Conservation (phyloP, 2,329 filamentous ascomycete genomes). For the Microcyclospora tardicrescens region DNA sequence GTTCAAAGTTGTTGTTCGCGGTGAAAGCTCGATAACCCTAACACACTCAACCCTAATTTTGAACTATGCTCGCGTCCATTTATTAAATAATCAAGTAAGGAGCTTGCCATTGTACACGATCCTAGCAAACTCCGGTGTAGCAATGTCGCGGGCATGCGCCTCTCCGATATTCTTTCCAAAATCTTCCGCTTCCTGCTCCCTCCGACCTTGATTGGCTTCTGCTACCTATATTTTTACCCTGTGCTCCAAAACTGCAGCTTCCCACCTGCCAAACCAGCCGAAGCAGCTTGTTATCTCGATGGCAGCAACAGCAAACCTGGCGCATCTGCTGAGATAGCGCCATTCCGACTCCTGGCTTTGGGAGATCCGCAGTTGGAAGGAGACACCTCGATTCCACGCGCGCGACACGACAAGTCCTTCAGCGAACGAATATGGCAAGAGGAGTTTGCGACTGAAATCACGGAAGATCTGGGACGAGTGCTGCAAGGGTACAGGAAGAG, state of each 20-base stretch:
- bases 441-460: conserved; percentile 9
- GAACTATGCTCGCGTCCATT: conserved; percentile 8
- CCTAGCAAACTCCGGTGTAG: too few species aligned
- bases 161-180: conserved; percentile 34
- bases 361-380: conserved; percentile 92
- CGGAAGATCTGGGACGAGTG: conserved; percentile 53
- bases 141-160: conserved; percentile 29
- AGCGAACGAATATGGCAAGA: conserved; percentile 2
- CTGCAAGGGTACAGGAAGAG: conserved; percentile 60
- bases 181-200: conserved; percentile 44
- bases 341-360: conserved; percentile 76
- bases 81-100: background rate
- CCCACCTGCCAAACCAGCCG: conserved; percentile 32
- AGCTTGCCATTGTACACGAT: too few species aligned
- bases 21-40: too few species aligned
- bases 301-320: conserved; percentile 6
- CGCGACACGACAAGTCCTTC: conserved; percentile 2
- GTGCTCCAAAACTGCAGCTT: conserved; percentile 70
- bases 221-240: conserved; percentile 82
- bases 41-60: too few species aligned
- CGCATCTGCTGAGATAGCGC: conserved; percentile 36
- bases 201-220: conserved; percentile 54
- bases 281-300: conserved; percentile 7
- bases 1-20: too few species aligned
- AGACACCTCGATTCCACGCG: conserved; percentile 60